These are phyloP conservation scores for Apiospora marii DNA, from an alignment of 2,329 filamentous ascomycete species.

Conservation along the genomic window DNA sequence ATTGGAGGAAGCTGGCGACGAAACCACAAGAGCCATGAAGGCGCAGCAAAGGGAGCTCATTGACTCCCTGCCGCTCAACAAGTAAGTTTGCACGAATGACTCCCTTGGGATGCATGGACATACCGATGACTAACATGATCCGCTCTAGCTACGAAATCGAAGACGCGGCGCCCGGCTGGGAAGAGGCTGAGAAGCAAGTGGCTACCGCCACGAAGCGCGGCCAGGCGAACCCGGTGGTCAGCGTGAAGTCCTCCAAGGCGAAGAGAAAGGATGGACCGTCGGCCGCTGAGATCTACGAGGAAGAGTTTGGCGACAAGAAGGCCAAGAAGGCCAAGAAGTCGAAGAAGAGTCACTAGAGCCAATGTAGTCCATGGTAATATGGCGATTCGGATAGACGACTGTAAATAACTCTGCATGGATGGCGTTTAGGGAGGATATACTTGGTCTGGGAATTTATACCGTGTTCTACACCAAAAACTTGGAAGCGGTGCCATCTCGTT, in stretches of 20 bases:
- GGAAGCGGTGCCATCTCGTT: neutral
- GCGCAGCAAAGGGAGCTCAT: slow-evolving; percentile 89
- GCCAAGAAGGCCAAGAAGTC: slow-evolving; percentile 58
- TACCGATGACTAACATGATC: slow-evolving; percentile 22
- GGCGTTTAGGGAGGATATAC: slow-evolving; percentile 20
- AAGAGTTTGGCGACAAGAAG: slow-evolving; percentile 61
- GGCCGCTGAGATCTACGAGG: slow-evolving; percentile 69
- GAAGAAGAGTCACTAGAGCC: slow-evolving; percentile 12
- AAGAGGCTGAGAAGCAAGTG: slow-evolving; percentile 80
- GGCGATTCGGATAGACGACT: neutral
- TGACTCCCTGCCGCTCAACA: slow-evolving; percentile 86
- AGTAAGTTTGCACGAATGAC: slow-evolving; percentile 53
- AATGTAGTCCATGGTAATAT: neutral
- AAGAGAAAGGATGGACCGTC: slow-evolving; percentile 75
- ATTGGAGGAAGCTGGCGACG: slow-evolving; percentile 81
- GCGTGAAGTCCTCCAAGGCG: slow-evolving; percentile 78
- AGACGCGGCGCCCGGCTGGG: slow-evolving; percentile 67
- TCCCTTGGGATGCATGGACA: neutral
- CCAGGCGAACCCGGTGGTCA: slow-evolving; percentile 71
- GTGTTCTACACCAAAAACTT: neutral
- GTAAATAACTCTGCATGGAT: slow-evolving; percentile 20
- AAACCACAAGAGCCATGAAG: slow-evolving; percentile 73
- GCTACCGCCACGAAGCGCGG: slow-evolving; percentile 61
- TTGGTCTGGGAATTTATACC: slow-evolving; percentile 16
- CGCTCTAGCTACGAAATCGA: slow-evolving; percentile 68